Conservation (phyloP, 129 eudicot species). For the Ambrosia trifida region DNA sequence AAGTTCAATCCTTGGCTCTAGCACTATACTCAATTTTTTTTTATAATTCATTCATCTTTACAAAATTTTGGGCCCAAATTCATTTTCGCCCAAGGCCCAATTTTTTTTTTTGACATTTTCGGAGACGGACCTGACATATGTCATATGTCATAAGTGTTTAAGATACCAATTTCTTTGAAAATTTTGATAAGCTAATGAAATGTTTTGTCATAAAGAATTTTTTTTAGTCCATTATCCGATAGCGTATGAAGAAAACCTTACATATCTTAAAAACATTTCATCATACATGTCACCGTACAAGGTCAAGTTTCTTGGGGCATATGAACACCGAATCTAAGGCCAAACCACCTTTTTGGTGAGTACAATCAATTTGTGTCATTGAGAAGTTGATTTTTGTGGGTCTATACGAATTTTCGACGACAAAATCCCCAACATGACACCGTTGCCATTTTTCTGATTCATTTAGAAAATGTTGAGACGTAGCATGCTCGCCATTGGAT, state of each 20-base stretch:
- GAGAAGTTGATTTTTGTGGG: slow-evolving; percentile 58
- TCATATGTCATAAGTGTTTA: too few relatives aligned
- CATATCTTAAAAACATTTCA: neutral
- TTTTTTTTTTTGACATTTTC: too few relatives aligned
- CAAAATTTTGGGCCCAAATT: too few relatives aligned
- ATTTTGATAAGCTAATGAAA: too few relatives aligned
- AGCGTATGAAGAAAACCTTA: neutral
- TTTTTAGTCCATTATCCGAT: neutral
- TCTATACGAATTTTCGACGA: slow-evolving; percentile 34
- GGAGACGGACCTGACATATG: too few relatives aligned
- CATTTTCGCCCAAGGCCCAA: too few relatives aligned
- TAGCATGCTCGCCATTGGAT: slow-evolving; percentile 43
- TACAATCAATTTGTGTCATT: slow-evolving; percentile 84
- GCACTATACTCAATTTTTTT: too few relatives aligned
- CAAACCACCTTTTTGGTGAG: slow-evolving; percentile 83
- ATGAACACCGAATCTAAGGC: slow-evolving; percentile 69
- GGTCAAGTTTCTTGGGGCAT: slow-evolving; percentile 28
- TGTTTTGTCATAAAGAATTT: too few relatives aligned
- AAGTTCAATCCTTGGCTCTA: too few relatives aligned
- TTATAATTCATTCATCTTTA: too few relatives aligned
- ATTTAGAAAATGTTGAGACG: slow-evolving; percentile 40
- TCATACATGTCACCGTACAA: neutral
- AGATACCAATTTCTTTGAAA: too few relatives aligned
- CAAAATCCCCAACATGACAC: slow-evolving; percentile 73
- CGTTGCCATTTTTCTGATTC: slow-evolving; percentile 52